These are phyloP conservation scores for Funneliformis caledonium DNA, from an alignment of 371 early-diverging fungal genomes.

Conservation along the genomic window DNA sequence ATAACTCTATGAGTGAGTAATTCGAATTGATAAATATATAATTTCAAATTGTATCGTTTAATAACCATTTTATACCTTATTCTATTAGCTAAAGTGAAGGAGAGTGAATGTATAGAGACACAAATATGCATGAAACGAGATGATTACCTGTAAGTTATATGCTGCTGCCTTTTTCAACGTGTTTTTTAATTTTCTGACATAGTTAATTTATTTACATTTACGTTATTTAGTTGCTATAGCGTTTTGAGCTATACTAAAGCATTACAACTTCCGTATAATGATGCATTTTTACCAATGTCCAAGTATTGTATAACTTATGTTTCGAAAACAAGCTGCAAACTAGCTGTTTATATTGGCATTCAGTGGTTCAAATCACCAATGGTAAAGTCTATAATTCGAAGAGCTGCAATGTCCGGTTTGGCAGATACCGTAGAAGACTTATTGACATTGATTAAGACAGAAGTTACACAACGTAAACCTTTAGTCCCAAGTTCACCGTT, in stretches of 20 bases:
- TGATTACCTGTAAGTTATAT: constrained; percentile 18
- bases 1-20: constrained; percentile 10
- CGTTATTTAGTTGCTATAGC: neutral
- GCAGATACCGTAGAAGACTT: constrained; percentile 6
- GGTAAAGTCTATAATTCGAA: constrained; percentile 7
- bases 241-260: constrained; percentile 25
- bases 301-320: constrained; percentile 23
- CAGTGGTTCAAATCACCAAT: constrained; percentile 26
- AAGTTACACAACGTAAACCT: neutral
- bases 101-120: constrained; percentile 6
- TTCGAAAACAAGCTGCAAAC: neutral
- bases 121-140: constrained; percentile 15
- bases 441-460: neutral
- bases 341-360: neutral
- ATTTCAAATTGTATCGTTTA: neutral
- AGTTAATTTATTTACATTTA: neutral
- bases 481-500: neutral
- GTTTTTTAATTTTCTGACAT: neutral
- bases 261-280: constrained; percentile 18
- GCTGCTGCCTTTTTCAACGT: neutral
- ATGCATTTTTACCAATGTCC: constrained; percentile 22
- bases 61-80: neutral
- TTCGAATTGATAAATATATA: neutral
- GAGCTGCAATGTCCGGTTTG: constrained; percentile 15
- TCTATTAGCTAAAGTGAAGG: constrained; percentile 16